Evolutionary conservation across 1,139 yeast genomes (phyloP), one percentile per base, ranked within the genome.

Genomic region (Geotrichum carabidarum): DNA sequence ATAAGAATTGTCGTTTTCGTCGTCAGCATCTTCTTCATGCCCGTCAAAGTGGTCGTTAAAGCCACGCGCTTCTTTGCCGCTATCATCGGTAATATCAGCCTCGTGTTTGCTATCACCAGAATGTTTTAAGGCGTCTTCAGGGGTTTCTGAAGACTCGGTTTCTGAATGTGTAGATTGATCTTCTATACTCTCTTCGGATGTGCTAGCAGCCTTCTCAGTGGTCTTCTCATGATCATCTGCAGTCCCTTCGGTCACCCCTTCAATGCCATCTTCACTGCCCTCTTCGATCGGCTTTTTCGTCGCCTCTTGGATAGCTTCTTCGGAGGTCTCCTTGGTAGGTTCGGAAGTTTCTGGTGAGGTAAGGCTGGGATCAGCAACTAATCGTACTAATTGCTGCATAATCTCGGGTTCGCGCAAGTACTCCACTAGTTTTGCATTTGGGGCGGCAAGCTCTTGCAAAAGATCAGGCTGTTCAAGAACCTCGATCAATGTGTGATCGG

Each of bases 381-480:
- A 78, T 48, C 82, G 81, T 37, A 89, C 86, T 62, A 91, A 77
- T 64, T 79, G 75, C 48, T 76, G 75, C 65, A 91, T 72, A 3
- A 86, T 82, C 41, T 78, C 80, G 32, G 88, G 89, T 60, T 86
- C 86, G 56, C 96, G 76, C 57, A 91, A 75, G 66, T 84, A 90
- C 68, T 89, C 94, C 58, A 90, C 78, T 56, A 91, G 78, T 70
- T 84, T 81, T 40, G 93, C 82, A 68, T 91, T 91, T 58, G 95
- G 88, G 38, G 90, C 82, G 62, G 86, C 74, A 48, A 91, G 76
- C 67, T 91, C 96, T 60, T 90, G 95, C 40, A 90, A 76, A 53
- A 93, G 74, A 62, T 90, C 97, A 60, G 82, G 87, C 66, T 91
- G 96, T 65, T 90, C 96, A 60, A 91, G 74, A 38, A 91, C 72